A percentile compares a stretch with the other conserved stretches of the same genome.
phyloP scores from a whole-genome alignment of 805 yeast species.

The Scheffersomyces amazonensis region DNA sequence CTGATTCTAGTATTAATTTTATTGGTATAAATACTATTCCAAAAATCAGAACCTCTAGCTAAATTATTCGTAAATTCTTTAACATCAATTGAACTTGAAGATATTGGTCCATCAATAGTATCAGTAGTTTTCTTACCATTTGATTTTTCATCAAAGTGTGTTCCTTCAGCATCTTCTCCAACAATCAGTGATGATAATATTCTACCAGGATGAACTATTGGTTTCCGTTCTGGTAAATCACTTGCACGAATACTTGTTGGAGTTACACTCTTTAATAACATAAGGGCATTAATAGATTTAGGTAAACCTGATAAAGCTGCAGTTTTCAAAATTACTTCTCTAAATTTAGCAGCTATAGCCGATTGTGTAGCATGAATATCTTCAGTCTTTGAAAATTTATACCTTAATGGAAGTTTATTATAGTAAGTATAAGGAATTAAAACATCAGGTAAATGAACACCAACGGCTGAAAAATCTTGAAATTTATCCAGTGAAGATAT shows the following conservation, averaged over 20 bases:
- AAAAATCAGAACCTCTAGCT: conserved; percentile 59
- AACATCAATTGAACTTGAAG: conserved; percentile 25
- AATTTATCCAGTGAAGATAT: conserved; percentile 36
- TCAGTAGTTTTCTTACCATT: conserved; percentile 15
- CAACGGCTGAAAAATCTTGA: conserved; percentile 37
- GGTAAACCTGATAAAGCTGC: conserved; percentile 84
- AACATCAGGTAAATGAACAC: conserved; percentile 40
- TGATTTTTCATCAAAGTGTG: conserved; percentile 25
- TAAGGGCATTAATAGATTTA: conserved; percentile 75
- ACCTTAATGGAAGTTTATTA: conserved; percentile 35
- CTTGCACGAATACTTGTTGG: conserved; percentile 43
- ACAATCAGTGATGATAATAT: conserved; percentile 36
- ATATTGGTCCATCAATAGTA: conserved; percentile 43
- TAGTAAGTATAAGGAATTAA: conserved; percentile 37
- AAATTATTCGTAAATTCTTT: conserved; percentile 24
- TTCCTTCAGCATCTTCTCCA: conserved; percentile 38
- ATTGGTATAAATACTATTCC: conserved; percentile 67
- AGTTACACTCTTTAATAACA: conserved; percentile 59
- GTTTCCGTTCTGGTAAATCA: conserved; percentile 23
- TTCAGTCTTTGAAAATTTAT: conserved; percentile 28
- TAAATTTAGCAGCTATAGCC: conserved; percentile 48
- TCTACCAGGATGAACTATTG: conserved; percentile 28
- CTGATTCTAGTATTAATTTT: conserved; percentile 69
- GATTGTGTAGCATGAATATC: conserved; percentile 36
- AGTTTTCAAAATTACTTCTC: conserved; percentile 78